Evolutionary conservation across 192 early-diverging fungal species (phyloP), one percentile per base, ranked within the genome.

Genomic region (Gamsiella multidivaricata): DNA sequence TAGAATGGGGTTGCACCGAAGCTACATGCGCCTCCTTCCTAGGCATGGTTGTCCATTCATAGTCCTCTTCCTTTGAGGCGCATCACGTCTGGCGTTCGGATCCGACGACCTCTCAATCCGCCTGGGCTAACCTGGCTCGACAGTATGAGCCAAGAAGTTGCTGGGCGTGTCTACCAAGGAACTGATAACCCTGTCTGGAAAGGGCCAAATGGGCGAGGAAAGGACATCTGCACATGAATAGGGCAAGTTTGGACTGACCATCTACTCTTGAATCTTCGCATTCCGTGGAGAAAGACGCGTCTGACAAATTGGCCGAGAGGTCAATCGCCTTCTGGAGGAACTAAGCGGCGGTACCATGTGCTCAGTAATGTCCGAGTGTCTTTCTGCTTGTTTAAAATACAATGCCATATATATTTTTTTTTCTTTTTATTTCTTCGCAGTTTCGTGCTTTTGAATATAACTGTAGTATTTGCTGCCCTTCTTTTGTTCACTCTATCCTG

Each of bases 21-120:
- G 65, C 72, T 0, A 64, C 64, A 3, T 56, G 72, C 15, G 46
- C 61, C 12, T 75, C 72, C 14, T 75, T 57, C 54, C 61, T 64
- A 34, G 57, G 60, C 15, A 61, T 75, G 62, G 23, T 75, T 1
- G 37, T 15, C 41, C 54, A 15, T 3, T 3, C 33, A 15, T 23
- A 54, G 3, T n/a, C 20, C 0, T 17, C 47, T 4, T 32, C 51
- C n/a, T 31, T 39, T n/a, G n/a, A n/a, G n/a, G n/a, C n/a, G n/a
- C n/a, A n/a, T 5, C 66, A 66, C 34, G 49, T 39, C 18, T 75
- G 72, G 72, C 26, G 28, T 7, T 61, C 72, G 0, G 64, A 66
- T 60, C 62, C 61, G n/a, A 2, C 53, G 2, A 33, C 34, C 3
- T 49, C 50, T 2, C 42, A 61, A 29, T 17, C 10, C 2, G 4